These are phyloP conservation scores for Phytopythium cucurbitacearum DNA, from an alignment of 352 stramenopile species.

Conservation along the genomic window DNA sequence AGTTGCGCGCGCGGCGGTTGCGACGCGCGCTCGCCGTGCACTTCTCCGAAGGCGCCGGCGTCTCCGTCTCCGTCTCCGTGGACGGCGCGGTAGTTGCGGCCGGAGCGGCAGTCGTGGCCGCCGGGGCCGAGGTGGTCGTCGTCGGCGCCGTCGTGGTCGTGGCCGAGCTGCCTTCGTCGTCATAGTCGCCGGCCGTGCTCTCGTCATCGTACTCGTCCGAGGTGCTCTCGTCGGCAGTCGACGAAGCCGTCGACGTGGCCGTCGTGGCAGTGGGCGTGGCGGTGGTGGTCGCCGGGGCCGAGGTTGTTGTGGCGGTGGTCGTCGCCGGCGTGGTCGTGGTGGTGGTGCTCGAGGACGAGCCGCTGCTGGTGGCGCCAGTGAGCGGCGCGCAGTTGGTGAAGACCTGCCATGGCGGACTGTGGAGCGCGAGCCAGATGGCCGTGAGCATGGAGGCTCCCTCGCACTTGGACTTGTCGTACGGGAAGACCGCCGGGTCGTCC, in stretches of 20 bases:
- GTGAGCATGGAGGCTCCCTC: conserved; percentile 28
- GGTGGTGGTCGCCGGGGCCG: conserved; percentile 1
- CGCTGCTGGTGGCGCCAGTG: conserved; percentile 12
- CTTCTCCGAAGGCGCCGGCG: conserved; percentile 8
- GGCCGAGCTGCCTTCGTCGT: conserved; percentile 8
- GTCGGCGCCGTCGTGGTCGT: conserved; percentile 5
- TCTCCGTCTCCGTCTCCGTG: conserved; percentile 2
- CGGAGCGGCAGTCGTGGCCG: conserved; percentile 8
- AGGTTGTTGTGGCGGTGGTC: conserved; percentile 6
- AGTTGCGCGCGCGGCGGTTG: background rate
- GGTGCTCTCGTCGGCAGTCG: background rate
- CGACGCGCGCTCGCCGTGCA: conserved; percentile 5
- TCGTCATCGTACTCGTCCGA: no score
- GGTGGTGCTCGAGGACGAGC: conserved; percentile 4
- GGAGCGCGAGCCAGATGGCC: conserved; percentile 34
- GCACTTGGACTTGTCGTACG: conserved; percentile 38
- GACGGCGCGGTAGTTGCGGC: conserved; percentile 1
- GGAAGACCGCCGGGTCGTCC: conserved; percentile 19
- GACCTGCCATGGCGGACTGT: conserved; percentile 38
- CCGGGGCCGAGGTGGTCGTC: conserved; percentile 1
- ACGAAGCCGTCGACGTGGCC: conserved; percentile 7
- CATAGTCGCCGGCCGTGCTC: background rate
- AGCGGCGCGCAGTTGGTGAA: conserved; percentile 46
- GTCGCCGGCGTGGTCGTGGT: conserved; percentile 4
- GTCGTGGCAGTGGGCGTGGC: conserved; percentile 1